Conservation (phyloP, 441 rosid species). For the Kokia cookei region DNA sequence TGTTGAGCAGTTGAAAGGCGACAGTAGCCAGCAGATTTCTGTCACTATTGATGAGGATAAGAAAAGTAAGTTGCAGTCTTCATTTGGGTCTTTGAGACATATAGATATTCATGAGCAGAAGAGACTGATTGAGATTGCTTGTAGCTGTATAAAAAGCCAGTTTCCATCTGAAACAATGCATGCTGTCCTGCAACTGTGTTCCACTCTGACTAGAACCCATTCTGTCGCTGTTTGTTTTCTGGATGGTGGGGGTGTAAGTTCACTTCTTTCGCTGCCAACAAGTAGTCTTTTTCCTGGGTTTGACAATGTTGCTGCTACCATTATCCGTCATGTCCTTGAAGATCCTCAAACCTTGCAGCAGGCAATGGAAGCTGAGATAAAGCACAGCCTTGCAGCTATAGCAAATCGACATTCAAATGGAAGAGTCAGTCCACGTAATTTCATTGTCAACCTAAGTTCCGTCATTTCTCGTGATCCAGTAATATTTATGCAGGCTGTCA, state of each 20-base stretch:
- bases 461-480: slow-evolving; percentile 90
- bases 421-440: slow-evolving; percentile 82
- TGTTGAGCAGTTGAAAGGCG: slow-evolving; percentile 67
- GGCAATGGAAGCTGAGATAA: slow-evolving; percentile 99
- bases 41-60: slow-evolving; percentile 66
- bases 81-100: slow-evolving; percentile 44
- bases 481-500: slow-evolving; percentile 81
- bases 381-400: slow-evolving; percentile 74
- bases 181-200: slow-evolving; percentile 87
- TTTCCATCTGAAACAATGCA: slow-evolving; percentile 93
- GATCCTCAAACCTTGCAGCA: slow-evolving; percentile 98
- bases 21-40: slow-evolving; percentile 39
- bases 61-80: slow-evolving; percentile 55
- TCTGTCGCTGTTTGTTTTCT: slow-evolving; percentile 81
- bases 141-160: slow-evolving; percentile 70
- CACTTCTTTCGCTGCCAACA: slow-evolving; percentile 79
- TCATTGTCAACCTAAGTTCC: slow-evolving; percentile 62
- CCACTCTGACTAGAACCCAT: slow-evolving; percentile 84
- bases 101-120: slow-evolving; percentile 63
- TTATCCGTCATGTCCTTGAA: slow-evolving; percentile 90
- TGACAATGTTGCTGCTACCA: slow-evolving; percentile 84
- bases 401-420: slow-evolving; percentile 85
- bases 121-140: slow-evolving; percentile 85
- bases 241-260: slow-evolving; percentile 78
- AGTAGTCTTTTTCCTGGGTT: slow-evolving; percentile 92